Percentiles rank a stretch among this genome's conserved stretches.
Evolutionary conservation across 148 eudicot species (phyloP).

Genomic region (Pharnaceum exiguum): DNA sequence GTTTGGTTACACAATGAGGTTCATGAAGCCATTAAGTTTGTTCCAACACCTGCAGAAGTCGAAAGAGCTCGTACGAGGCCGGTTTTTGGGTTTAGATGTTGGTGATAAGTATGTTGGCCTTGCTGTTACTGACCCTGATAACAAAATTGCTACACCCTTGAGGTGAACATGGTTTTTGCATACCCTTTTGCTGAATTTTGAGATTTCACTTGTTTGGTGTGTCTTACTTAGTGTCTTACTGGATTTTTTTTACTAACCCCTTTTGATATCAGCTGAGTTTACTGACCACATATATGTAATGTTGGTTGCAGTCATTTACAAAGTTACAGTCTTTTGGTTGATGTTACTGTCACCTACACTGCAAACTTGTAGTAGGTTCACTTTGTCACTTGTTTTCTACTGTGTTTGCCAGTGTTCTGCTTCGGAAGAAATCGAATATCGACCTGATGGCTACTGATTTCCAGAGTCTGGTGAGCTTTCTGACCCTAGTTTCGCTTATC

Average conservation of each 20-base stretch:
- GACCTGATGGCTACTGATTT: conserved; percentile 77
- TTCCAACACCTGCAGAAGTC: conserved; percentile 58
- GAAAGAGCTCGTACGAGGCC: conserved; percentile 35
- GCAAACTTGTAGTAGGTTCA: too few relatives aligned
- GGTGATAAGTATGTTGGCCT: conserved; percentile 91
- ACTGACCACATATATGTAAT: too few relatives aligned
- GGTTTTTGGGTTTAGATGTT: conserved; percentile 83
- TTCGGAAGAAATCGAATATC: conserved; percentile 73
- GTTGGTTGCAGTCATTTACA: too few relatives aligned
- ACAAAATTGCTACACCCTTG: conserved; percentile 68
- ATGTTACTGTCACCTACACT: neutral
- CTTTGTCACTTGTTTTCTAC: neutral
- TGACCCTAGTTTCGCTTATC: too few relatives aligned
- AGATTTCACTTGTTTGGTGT: neutral
- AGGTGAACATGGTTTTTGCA: conserved; percentile 32
- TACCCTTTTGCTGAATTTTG: neutral
- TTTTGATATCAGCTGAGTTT: too few relatives aligned
- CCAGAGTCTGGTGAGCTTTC: conserved; percentile 56
- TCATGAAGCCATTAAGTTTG: conserved; percentile 59
- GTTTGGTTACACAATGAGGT: conserved; percentile 45
- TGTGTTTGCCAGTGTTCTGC: conserved; percentile 57
- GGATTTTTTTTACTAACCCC: too few relatives aligned
- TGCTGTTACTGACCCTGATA: conserved; percentile 66
- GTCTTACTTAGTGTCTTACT: too few relatives aligned
- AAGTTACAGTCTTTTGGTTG: neutral